Conservation (phyloP, 2,329 filamentous ascomycete genomes). For the Pseudogymnoascus sp. region DNA sequence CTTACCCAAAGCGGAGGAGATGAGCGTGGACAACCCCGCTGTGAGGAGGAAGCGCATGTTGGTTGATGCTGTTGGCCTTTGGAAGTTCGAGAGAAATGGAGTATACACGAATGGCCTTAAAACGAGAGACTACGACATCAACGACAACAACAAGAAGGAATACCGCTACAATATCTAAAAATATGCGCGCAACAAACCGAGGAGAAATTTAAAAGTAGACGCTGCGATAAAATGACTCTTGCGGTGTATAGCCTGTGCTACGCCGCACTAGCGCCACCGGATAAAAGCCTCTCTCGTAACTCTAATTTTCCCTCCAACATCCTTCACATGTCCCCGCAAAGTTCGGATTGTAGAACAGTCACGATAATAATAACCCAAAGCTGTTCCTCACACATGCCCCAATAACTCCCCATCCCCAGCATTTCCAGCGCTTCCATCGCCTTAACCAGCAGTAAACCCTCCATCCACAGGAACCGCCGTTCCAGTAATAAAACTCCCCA, state of each 20-base stretch:
- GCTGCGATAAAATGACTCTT: too few species aligned
- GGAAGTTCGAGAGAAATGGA: not conserved
- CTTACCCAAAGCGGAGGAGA: not conserved
- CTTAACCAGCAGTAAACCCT: slow-evolving; percentile 29
- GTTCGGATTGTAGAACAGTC: not conserved
- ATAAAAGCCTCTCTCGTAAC: too few species aligned
- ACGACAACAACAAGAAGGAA: too few species aligned
- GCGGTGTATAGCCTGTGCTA: too few species aligned
- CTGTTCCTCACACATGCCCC: not conserved
- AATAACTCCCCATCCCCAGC: not conserved
- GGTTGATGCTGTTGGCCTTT: not conserved
- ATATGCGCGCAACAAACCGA: too few species aligned
- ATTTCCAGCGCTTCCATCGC: not conserved
- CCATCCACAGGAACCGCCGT: slow-evolving; percentile 41
- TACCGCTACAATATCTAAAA: too few species aligned
- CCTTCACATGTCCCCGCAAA: too few species aligned
- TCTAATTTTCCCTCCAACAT: too few species aligned
- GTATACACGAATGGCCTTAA: not conserved
- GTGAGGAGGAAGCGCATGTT: not conserved
- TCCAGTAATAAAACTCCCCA: slow-evolving; percentile 47
- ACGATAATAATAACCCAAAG: not conserved
- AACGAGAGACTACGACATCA: too few species aligned
- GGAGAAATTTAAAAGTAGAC: too few species aligned
- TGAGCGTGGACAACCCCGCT: not conserved
- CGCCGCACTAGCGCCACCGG: too few species aligned